Conservation (phyloP, 345 rosid genomes). For the Salix viminalis region DNA sequence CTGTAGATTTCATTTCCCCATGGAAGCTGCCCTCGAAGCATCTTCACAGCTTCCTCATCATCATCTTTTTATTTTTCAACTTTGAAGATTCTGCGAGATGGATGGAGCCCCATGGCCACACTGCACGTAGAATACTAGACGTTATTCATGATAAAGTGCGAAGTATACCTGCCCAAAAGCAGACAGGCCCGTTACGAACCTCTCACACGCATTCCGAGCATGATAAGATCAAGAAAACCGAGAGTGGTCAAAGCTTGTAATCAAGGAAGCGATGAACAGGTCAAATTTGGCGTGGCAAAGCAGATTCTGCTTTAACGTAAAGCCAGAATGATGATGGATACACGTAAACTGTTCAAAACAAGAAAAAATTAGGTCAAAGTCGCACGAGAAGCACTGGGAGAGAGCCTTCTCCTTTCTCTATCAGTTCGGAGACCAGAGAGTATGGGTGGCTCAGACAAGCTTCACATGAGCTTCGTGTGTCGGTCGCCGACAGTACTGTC, state of each 20-base stretch:
- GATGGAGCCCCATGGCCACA: neutral
- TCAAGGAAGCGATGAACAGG: neutral
- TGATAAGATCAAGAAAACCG: neutral
- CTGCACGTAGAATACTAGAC: neutral
- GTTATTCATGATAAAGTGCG: neutral
- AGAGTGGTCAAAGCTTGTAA: neutral
- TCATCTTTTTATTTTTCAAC: neutral
- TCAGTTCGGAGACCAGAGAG: neutral
- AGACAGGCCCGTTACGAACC: neutral
- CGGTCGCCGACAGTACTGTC: slow-evolving; percentile 3
- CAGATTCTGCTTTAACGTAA: neutral
- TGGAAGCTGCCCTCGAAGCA: neutral
- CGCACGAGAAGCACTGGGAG: slow-evolving; percentile 20
- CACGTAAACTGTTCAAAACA: neutral
- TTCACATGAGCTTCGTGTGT: slow-evolving; percentile 30
- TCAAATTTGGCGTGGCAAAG: neutral
- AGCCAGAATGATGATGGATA: neutral
- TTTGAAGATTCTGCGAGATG: neutral
- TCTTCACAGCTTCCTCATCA: neutral
- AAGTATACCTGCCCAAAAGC: too few relatives aligned
- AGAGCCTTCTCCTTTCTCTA: neutral
- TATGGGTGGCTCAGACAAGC: neutral
- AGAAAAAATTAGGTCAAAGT: slow-evolving; percentile 12
- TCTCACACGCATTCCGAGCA: neutral
- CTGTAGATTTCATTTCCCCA: too few relatives aligned